Evolutionary conservation across 441 rosid genomes (phyloP), one percentile per base, ranked within the genome.

Genomic region (Macaranga tanarius): DNA sequence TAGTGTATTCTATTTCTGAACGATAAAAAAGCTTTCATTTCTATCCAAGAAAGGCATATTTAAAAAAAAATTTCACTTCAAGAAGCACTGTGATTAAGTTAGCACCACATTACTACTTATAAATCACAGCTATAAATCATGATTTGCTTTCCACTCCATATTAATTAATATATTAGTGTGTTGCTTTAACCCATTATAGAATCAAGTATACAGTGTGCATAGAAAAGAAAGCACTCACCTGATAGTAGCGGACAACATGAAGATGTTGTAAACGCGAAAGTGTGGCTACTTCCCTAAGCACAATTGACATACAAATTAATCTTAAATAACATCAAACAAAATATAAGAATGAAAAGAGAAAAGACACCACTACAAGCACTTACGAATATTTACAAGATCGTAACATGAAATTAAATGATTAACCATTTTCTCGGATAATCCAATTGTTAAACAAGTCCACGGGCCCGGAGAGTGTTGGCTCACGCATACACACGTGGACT

Each of bases 221-320:
- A 20, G 45, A 68, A 74, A 76, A 22, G 65, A 65, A 79, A 77
- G 22, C 44, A 23, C 77, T 73, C 67, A 95, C 99, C 93, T 95
- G 99, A 88, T 93, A 95, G 81, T 95, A 95, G 55, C 99, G 99
- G 66, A 95, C 99, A 72, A 95, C 98, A 86, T 95, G 99, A 34
- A 85, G 97, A 91, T 95, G 99, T 75, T 95, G 98, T 82, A 95
- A 87, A 64, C 98, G 99, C 12, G 99, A 91, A 73, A 95, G 97
- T 50, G 99, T 95, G 15, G 98, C 93, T 74, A 95, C 99, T 85
- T 95, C 99, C 88, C 99, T 95, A 81, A 79, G 77, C 69, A 86
- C 62, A 75, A 51, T 75, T 67, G 22, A 80, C 70, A 72, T 70
- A 76, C 54, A 79, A 74, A 77, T 60, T 75, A 25, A 75, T n/a